Conservation (phyloP, 768 basidiomycete species). For the Leccinellum rugosiceps region DNA sequence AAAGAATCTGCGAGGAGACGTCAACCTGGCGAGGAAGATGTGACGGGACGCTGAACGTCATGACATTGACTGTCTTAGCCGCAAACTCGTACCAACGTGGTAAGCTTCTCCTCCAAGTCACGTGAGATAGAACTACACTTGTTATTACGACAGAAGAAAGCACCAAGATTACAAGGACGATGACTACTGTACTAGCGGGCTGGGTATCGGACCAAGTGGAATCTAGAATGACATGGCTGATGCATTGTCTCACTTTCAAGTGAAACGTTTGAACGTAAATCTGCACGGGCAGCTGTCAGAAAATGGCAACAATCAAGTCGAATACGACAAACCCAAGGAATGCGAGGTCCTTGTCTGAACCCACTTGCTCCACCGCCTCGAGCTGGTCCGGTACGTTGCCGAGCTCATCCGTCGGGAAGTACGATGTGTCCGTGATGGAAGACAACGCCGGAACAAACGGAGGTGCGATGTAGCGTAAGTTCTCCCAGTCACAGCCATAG, state of each 20-base stretch:
- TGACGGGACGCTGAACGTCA: constrained; percentile 74
- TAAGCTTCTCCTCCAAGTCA: constrained; percentile 8
- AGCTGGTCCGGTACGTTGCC: constrained; percentile 63
- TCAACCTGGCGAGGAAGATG: constrained; percentile 74
- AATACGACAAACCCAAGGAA: constrained; percentile 53
- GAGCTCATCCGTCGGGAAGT: constrained; percentile 95
- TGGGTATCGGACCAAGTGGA: constrained; percentile 21
- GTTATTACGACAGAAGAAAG: constrained; percentile 17
- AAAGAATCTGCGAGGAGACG: constrained; percentile 67
- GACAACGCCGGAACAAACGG: constrained; percentile 94
- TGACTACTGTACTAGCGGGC: constrained; percentile 28
- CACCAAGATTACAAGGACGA: constrained; percentile 23
- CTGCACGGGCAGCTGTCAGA: constrained; percentile 35
- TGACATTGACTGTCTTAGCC: constrained; percentile 26
- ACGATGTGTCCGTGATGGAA: constrained; percentile 90
- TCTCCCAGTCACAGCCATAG: constrained; percentile 91
- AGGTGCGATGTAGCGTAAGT: constrained; percentile 89
- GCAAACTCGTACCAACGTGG: constrained; percentile 1
- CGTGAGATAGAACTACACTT: constrained; percentile 18
- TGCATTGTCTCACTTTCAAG: constrained; percentile 13
- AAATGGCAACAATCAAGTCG: background rate
- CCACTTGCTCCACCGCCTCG: constrained; percentile 57
- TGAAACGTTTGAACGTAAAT: constrained; percentile 83
- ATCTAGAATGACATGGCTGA: background rate
- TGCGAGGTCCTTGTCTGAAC: constrained; percentile 65